These are phyloP conservation scores for Colletotrichum lupini DNA, from an alignment of 2,329 filamentous ascomycete genomes.

Conservation along the genomic window DNA sequence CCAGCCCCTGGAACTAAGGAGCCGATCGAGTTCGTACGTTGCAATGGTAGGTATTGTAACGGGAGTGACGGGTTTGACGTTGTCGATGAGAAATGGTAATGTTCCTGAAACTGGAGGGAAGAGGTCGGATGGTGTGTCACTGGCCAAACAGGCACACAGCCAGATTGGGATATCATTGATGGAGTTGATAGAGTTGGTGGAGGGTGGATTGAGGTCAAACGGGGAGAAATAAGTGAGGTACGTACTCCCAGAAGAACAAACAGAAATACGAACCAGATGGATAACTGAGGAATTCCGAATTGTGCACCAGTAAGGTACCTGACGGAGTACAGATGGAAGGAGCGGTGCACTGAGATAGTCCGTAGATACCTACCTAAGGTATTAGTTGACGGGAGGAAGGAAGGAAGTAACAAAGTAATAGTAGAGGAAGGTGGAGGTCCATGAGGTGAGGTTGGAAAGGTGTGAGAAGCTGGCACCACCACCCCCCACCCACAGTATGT, in stretches of 20 bases:
- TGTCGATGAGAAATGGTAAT: not conserved
- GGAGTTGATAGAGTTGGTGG: not conserved
- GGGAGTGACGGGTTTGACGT: not conserved
- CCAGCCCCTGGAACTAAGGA: not conserved
- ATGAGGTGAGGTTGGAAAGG: constrained; percentile 34
- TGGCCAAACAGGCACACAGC: not conserved
- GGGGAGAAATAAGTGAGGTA: not conserved
- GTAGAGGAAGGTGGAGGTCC: not conserved
- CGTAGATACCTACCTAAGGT: not conserved
- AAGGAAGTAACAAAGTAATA: constrained; percentile 14
- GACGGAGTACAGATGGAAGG: not conserved
- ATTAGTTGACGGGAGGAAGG: constrained; percentile 9
- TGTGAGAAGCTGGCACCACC: no score
- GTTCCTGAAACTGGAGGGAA: not conserved
- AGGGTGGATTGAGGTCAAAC: not conserved
- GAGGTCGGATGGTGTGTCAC: not conserved
- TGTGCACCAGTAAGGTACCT: not conserved
- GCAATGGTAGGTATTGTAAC: not conserved
- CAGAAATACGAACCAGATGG: not conserved
- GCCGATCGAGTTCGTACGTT: not conserved
- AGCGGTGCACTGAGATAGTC: not conserved
- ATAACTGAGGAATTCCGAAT: not conserved
- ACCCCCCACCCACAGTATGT: no score
- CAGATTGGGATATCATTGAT: constrained; percentile 7
- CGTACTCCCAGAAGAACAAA: not conserved